phyloP scores from a whole-genome alignment of 73 alveolate species.

The Tetrahymena elliotti region DNA sequence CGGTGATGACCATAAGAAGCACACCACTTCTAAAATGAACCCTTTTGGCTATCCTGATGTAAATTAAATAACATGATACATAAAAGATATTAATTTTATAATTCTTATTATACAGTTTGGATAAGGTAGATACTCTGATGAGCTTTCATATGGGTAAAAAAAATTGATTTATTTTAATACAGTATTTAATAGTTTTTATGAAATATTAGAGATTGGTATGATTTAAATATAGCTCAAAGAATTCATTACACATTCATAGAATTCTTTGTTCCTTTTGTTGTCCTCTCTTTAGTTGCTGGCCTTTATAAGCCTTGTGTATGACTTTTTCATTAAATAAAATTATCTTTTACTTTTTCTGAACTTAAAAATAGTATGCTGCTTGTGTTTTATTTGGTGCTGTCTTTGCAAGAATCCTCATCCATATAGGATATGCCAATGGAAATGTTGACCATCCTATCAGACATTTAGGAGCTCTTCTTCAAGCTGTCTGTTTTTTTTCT shows the following conservation, averaged over 20 bases:
- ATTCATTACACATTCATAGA: neutral
- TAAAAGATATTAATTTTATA: neutral
- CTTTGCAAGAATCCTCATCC: neutral
- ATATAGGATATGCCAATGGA: neutral
- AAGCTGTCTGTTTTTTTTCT: neutral
- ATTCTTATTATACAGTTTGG: neutral
- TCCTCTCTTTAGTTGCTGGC: neutral
- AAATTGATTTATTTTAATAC: neutral
- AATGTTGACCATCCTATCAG: neutral
- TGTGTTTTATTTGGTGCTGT: neutral
- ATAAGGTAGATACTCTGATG: neutral
- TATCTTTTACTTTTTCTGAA: too few species aligned
- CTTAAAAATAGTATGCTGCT: neutral
- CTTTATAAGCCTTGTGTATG: neutral
- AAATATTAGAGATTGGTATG: neutral
- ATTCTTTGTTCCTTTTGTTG: neutral
- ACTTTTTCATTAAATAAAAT: too few species aligned
- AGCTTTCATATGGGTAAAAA: neutral
- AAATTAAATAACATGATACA: neutral
- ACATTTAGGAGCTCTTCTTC: neutral
- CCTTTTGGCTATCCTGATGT: neutral
- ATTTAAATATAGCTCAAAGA: neutral
- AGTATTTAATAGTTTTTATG: neutral
- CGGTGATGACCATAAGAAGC: neutral
- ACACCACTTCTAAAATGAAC: neutral